Conservation (phyloP, 176 grass and related monocot genomes). For the Saccharum spontaneum region DNA sequence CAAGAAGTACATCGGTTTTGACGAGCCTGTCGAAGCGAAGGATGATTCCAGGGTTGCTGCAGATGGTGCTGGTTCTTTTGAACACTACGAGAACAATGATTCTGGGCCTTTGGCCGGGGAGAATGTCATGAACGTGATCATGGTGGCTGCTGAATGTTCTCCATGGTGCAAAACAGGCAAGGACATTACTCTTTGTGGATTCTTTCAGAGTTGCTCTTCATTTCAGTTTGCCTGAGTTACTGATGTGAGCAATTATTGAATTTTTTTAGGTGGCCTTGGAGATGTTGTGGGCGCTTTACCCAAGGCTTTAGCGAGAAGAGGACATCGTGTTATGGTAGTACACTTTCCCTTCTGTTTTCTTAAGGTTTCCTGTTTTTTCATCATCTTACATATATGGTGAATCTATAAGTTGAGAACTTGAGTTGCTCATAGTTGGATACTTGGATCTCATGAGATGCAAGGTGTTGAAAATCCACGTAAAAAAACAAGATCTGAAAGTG, state of each 20-base stretch:
- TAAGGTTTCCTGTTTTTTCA: background rate
- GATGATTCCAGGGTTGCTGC: background rate
- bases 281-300: conserved; percentile 89
- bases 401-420: background rate
- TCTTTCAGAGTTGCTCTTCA: background rate
- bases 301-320: conserved; percentile 97
- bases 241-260: conserved; percentile 11
- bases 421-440: background rate
- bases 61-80: conserved; percentile 36
- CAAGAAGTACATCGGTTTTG: conserved; percentile 42
- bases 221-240: background rate
- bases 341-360: background rate
- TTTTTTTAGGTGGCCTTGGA: conserved; percentile 83
- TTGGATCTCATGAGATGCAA: background rate
- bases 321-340: conserved; percentile 95
- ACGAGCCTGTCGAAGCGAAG: conserved; percentile 21
- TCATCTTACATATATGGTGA: background rate
- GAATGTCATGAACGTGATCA: conserved; percentile 94
- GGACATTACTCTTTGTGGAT: background rate
- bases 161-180: conserved; percentile 97
- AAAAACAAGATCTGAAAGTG: background rate
- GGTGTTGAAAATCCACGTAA: background rate
- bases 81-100: conserved; percentile 45
- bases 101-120: conserved; percentile 66
- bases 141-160: conserved; percentile 85